Evolutionary conservation across 441 rosid species (phyloP).

Genomic region (Aquilaria agallochum): DNA sequence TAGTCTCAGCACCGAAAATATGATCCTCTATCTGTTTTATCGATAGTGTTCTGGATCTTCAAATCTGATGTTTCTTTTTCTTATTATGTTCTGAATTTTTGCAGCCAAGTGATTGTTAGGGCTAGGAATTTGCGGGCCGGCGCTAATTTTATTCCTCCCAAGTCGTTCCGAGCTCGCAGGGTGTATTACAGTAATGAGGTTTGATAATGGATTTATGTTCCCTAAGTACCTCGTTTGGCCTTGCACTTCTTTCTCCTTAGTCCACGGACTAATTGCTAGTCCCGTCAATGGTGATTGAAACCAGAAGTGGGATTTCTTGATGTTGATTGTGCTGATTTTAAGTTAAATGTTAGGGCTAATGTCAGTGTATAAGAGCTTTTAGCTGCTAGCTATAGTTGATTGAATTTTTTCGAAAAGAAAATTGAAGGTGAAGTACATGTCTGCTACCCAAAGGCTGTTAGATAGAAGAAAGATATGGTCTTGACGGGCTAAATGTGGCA

Average conservation of each 20-base stretch:
- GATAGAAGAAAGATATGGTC: no score
- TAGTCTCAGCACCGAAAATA: constrained; percentile 9
- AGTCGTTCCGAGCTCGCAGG: constrained; percentile 85
- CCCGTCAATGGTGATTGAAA: no score
- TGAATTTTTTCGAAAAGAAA: no score
- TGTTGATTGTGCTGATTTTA: background rate
- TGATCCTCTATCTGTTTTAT: background rate
- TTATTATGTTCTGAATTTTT: background rate
- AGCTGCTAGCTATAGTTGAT: no score
- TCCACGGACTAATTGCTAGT: no score
- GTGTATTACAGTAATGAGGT: constrained; percentile 88
- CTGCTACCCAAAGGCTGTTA: no score
- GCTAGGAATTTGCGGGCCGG: constrained; percentile 85
- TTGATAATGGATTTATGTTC: constrained; percentile 1
- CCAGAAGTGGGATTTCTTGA: background rate
- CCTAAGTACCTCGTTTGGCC: no score
- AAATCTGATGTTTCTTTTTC: background rate
- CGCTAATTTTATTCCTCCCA: constrained; percentile 85
- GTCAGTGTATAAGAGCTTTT: no score
- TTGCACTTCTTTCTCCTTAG: no score
- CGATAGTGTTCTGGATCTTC: background rate
- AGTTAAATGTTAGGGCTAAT: no score
- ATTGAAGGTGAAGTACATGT: no score
- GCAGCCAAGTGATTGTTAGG: constrained; percentile 79
- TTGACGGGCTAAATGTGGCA: no score